A percentile compares a stretch with the other conserved stretches of the same genome.
Conservation (phyloP, 768 basidiomycete genomes). For the Sutorius australiensis region DNA sequence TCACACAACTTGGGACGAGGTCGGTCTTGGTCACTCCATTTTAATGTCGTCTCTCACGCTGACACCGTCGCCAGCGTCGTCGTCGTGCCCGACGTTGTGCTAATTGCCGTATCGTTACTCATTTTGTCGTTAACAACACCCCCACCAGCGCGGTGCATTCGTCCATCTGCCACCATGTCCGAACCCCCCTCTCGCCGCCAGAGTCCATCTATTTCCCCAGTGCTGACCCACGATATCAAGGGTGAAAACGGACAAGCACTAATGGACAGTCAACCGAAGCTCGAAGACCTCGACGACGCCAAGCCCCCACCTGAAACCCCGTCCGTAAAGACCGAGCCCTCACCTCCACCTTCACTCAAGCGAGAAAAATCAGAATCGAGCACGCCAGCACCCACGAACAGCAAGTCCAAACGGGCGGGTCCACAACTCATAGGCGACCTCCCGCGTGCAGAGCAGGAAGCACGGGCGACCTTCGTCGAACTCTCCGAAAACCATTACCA, state of each 20-base stretch:
- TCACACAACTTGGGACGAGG: constrained; percentile 21
- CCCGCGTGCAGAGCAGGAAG: constrained; percentile 70
- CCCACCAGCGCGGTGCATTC: constrained; percentile 9
- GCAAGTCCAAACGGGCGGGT: constrained; percentile 34
- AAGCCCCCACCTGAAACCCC: constrained; percentile 28
- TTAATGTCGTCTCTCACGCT: constrained; percentile 10
- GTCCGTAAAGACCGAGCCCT: constrained; percentile 28
- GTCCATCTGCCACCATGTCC: constrained; percentile 28
- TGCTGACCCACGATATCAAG: constrained; percentile 12
- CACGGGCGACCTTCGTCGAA: constrained; percentile 67
- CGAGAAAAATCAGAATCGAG: constrained; percentile 33
- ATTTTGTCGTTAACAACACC: constrained; percentile 21
- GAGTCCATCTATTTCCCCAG: constrained; percentile 21
- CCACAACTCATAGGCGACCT: constrained; percentile 79
- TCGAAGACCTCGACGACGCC: constrained; percentile 23
- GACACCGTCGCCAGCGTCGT: constrained; percentile 9
- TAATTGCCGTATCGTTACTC: constrained; percentile 19
- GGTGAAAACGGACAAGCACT: constrained; percentile 7
- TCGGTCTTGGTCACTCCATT: constrained; percentile 6
- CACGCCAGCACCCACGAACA: constrained; percentile 35
- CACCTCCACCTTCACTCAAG: constrained; percentile 30
- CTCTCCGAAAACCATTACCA: constrained; percentile 83
- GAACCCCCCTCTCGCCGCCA: constrained; percentile 26
- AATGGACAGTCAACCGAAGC: constrained; percentile 10
- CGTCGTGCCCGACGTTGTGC: constrained; percentile 20